phyloP scores from a whole-genome alignment of 768 basidiomycete genomes.

The Udeniomyces megalosporus region DNA sequence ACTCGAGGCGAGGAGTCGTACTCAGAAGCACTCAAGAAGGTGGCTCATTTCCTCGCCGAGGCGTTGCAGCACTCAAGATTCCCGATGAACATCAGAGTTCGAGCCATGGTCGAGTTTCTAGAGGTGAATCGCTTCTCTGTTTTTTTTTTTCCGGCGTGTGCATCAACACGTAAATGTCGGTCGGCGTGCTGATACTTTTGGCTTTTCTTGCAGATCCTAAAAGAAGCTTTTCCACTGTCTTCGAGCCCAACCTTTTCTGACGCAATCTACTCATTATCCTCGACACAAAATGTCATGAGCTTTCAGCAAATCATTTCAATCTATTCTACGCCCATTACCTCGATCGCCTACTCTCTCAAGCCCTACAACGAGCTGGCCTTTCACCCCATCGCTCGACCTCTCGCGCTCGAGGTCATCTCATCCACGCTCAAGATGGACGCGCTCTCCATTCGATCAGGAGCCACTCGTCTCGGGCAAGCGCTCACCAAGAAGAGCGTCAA shows the following conservation, averaged over 20 bases:
- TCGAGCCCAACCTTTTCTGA: too few species aligned
- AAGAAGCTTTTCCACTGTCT: too few species aligned
- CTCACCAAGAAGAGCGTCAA: slow-evolving; percentile 7
- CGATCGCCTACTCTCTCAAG: slow-evolving; percentile 35
- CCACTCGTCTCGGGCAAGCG: slow-evolving; percentile 1
- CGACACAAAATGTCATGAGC: too few species aligned
- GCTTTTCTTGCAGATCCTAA: too few species aligned
- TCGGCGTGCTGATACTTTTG: too few species aligned
- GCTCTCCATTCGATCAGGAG: neutral
- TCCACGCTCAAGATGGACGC: slow-evolving; percentile 29
- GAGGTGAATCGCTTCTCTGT: too few species aligned
- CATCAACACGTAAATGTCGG: too few species aligned
- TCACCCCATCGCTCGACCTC: slow-evolving; percentile 35
- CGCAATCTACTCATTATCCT: too few species aligned
- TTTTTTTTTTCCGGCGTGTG: too few species aligned
- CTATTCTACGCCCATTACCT: slow-evolving; percentile 37
- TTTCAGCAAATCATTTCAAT: slow-evolving; percentile 25
- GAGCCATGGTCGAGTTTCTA: slow-evolving; percentile 44
- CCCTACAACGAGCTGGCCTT: slow-evolving; percentile 28
- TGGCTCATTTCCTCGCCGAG: slow-evolving; percentile 58
- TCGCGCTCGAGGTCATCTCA: slow-evolving; percentile 32
- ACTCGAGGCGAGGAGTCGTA: slow-evolving; percentile 27
- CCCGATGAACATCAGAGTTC: slow-evolving; percentile 38
- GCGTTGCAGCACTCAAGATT: slow-evolving; percentile 67
- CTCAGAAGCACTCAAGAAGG: slow-evolving; percentile 54